Conservation (phyloP, 75 land plant genomes). For the Picea sitchensis region DNA sequence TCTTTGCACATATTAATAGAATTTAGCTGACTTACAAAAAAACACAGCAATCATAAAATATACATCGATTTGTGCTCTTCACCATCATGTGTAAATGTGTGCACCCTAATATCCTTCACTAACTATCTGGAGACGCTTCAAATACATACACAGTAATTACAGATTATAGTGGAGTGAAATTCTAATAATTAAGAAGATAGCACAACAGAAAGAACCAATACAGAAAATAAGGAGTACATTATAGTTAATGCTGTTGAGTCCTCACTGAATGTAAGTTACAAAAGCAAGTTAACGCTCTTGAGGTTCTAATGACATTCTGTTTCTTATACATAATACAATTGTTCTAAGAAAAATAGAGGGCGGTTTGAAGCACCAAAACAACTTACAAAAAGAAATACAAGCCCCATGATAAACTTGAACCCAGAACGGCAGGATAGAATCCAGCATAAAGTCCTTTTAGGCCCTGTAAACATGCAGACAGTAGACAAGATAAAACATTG, state of each 20-base stretch:
- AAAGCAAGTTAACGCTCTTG: background rate
- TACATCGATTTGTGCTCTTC: no score
- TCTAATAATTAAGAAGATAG: background rate
- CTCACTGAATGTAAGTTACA: background rate
- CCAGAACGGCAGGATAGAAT: constrained; percentile 78
- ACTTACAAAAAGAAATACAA: constrained; percentile 94
- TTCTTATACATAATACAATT: background rate
- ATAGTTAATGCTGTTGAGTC: no score
- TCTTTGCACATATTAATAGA: no score
- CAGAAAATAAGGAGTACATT: no score
- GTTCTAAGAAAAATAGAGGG: background rate
- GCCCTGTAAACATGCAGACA: constrained; percentile 51
- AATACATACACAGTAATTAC: no score
- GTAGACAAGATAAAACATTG: background rate
- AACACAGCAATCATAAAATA: no score
- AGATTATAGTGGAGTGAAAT: background rate
- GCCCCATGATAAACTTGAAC: constrained; percentile 94
- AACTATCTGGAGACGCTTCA: no score
- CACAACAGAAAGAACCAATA: background rate
- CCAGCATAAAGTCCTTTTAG: constrained; percentile 93
- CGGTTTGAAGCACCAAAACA: constrained; percentile 9
- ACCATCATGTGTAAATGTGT: no score
- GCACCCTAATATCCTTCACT: no score
- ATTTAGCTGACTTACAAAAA: no score
- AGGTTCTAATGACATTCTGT: background rate